Conservation (phyloP, 257 asterid genomes). For the Phtheirospermum japonicum region DNA sequence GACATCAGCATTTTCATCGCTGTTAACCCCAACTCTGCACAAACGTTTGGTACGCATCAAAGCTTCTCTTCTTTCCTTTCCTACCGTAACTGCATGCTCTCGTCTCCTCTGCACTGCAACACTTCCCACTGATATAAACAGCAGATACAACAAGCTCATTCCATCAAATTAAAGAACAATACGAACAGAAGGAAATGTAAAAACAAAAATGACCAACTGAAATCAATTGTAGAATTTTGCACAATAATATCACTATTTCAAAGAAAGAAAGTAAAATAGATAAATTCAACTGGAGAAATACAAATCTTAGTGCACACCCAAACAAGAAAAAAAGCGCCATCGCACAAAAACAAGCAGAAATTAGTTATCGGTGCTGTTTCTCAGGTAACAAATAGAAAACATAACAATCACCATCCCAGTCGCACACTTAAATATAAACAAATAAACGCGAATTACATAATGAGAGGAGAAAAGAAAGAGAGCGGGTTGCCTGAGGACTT, state of each 20-base stretch:
- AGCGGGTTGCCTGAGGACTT: constrained; percentile 67
- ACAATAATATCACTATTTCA: constrained; percentile 6
- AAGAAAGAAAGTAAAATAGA: not conserved
- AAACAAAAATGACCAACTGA: not conserved
- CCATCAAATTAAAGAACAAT: constrained; percentile 11
- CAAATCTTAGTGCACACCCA: too few relatives aligned
- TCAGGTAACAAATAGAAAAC: not conserved
- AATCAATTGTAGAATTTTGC: constrained; percentile 11
- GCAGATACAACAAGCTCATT: constrained; percentile 13
- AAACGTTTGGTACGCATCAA: constrained; percentile 83
- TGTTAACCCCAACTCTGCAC: constrained; percentile 68
- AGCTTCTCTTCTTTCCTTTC: constrained; percentile 91
- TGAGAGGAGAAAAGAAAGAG: not conserved
- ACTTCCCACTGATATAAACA: constrained; percentile 61
- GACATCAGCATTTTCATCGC: constrained; percentile 37
- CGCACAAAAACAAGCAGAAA: not conserved
- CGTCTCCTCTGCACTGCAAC: constrained; percentile 82
- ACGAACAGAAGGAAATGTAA: not conserved
- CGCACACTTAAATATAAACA: not conserved
- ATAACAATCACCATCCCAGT: not conserved
- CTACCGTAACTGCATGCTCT: constrained; percentile 68
- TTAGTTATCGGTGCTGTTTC: not conserved
- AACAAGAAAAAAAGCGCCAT: not conserved
- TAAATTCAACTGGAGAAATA: not conserved
- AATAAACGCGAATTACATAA: not conserved